Conservation (phyloP, 1,284 basidiomycete species). For the Rhodofomes roseus region DNA sequence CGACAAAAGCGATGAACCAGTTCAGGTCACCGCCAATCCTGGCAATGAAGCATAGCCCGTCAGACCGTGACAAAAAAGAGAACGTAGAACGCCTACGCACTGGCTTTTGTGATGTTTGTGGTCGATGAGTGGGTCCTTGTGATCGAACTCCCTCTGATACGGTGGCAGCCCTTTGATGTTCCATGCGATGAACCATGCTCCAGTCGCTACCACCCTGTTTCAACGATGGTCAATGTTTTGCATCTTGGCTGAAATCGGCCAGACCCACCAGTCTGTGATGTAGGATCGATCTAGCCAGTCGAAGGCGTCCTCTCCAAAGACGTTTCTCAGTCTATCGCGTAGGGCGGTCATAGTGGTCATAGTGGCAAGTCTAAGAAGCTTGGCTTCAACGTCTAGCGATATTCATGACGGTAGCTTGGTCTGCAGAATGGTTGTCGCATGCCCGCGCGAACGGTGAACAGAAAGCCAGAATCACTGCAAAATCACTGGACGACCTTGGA, state of each 20-base stretch:
- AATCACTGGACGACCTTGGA: no score
- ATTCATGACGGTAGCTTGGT: no score
- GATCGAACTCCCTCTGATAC: constrained; percentile 50
- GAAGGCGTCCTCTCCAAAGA: constrained; percentile 34
- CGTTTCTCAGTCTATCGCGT: background rate
- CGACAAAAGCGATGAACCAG: constrained; percentile 39
- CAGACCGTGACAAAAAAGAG: background rate
- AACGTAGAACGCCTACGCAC: constrained; percentile 28
- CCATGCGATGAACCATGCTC: constrained; percentile 43
- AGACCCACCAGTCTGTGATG: constrained; percentile 32
- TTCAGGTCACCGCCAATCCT: constrained; percentile 50
- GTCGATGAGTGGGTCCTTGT: constrained; percentile 49
- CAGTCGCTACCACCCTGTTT: constrained; percentile 40
- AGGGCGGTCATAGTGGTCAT: background rate
- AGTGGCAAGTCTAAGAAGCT: no score
- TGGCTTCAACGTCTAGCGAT: no score
- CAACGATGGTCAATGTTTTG: background rate
- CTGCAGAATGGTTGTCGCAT: no score
- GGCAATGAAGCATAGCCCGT: background rate
- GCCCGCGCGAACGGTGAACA: no score
- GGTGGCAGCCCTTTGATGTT: constrained; percentile 38
- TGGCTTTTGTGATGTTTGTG: constrained; percentile 48
- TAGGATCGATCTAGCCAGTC: constrained; percentile 43
- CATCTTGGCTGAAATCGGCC: background rate
- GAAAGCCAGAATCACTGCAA: no score